Conservation (phyloP, 352 stramenopile genomes). For the Stramenopiles sp. region DNA sequence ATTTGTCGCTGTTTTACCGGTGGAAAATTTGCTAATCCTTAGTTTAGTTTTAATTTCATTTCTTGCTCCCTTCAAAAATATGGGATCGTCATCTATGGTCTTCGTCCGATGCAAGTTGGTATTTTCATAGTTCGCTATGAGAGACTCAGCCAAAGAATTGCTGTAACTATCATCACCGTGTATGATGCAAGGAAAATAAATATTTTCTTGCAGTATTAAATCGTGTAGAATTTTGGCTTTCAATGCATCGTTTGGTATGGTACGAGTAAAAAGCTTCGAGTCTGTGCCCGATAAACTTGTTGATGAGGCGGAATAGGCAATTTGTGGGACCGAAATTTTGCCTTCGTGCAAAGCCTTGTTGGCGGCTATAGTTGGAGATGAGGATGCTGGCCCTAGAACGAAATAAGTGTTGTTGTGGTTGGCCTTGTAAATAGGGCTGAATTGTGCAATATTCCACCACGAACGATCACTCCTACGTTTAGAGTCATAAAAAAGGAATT, state of each 20-base stretch:
- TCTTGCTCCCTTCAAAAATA: neutral
- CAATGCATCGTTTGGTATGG: neutral
- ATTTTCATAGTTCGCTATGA: too few species aligned
- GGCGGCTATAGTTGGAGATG: neutral
- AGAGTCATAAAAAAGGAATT: neutral
- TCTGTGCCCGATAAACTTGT: neutral
- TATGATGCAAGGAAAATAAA: neutral
- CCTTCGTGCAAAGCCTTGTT: neutral
- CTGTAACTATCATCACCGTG: neutral
- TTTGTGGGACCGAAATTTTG: neutral
- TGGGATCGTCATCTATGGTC: too few species aligned
- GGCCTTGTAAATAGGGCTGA: neutral
- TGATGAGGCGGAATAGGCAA: neutral
- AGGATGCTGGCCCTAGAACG: neutral
- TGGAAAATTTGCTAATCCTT: neutral
- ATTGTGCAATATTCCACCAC: neutral
- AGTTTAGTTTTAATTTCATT: neutral
- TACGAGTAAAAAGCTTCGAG: neutral
- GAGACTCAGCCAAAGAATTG: neutral
- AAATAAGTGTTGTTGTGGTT: neutral
- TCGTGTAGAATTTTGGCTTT: neutral
- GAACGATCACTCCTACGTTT: neutral
- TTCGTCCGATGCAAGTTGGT: too few species aligned
- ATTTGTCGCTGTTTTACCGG: neutral
- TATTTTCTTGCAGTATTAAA: neutral